These are phyloP conservation scores for Rhodamnia argentea DNA, from an alignment of 345 rosid species.

Conservation along the genomic window DNA sequence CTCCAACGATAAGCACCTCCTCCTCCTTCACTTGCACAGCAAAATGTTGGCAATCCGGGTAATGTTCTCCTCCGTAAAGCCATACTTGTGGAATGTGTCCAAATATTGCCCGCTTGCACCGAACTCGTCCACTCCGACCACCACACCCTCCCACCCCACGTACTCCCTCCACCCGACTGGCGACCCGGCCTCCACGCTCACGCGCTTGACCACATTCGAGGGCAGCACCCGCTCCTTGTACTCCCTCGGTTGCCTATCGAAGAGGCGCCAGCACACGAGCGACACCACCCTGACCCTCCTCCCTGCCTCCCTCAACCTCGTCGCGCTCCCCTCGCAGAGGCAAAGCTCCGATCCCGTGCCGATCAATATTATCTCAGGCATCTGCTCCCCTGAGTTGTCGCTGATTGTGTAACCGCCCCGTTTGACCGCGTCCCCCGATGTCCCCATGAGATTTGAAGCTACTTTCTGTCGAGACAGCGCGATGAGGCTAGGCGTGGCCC, in stretches of 20 bases:
- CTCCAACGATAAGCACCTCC: neutral
- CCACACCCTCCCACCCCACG: slow-evolving; percentile 17
- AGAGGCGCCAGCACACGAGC: slow-evolving; percentile 20
- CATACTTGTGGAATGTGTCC: slow-evolving; percentile 19
- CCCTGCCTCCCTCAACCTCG: slow-evolving; percentile 18
- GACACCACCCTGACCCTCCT: slow-evolving; percentile 24
- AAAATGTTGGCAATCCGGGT: slow-evolving; percentile 8
- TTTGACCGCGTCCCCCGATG: slow-evolving; percentile 2
- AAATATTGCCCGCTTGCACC: slow-evolving; percentile 23
- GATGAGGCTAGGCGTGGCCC: slow-evolving; percentile 11
- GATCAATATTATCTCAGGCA: slow-evolving; percentile 19
- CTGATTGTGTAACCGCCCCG: slow-evolving; percentile 20
- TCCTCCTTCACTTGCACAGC: neutral
- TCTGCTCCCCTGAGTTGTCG: slow-evolving; percentile 9
- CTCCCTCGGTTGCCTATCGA: slow-evolving; percentile 10
- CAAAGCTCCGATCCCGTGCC: slow-evolving; percentile 26
- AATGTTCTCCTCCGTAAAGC: slow-evolving; percentile 18
- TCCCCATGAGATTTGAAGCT: slow-evolving; percentile 13
- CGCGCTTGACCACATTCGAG: neutral
- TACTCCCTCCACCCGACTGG: slow-evolving; percentile 20
- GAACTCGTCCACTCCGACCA: slow-evolving; percentile 19
- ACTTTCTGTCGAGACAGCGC: slow-evolving; percentile 24
- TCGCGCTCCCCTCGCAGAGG: slow-evolving; percentile 7
- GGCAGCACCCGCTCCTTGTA: slow-evolving; percentile 21
- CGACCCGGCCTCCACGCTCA: slow-evolving; percentile 25